Percentiles rank a stretch among this genome's conserved stretches.
Evolutionary conservation across 2,329 filamentous ascomycete genomes (phyloP).

Genomic region (Geosmithia putterillii): DNA sequence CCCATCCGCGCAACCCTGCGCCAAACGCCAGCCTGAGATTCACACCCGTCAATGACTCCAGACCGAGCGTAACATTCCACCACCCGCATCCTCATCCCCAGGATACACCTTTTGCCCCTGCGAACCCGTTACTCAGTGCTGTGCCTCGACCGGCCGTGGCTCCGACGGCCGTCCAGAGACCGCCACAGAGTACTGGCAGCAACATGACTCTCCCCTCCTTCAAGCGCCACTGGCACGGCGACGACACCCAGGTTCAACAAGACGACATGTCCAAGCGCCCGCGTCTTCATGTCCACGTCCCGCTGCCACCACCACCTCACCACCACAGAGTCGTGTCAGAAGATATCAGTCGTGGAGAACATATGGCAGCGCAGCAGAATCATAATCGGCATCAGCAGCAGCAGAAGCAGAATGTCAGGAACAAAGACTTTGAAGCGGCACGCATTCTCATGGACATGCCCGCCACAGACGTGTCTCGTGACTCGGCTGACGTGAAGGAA

Average conservation of each 20-base stretch:
- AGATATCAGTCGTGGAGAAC: neutral
- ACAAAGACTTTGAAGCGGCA: neutral
- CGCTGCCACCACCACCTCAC: neutral
- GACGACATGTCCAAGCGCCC: neutral
- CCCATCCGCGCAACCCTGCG: too few species aligned
- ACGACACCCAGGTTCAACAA: too few species aligned
- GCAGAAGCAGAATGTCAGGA: neutral
- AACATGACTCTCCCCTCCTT: neutral
- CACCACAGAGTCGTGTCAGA: neutral
- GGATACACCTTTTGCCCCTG: neutral
- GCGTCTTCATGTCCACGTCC: neutral
- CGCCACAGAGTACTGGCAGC: neutral
- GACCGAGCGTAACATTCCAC: too few species aligned
- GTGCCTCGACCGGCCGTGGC: neutral
- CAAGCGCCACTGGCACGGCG: neutral
- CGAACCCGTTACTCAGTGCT: neutral
- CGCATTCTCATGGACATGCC: neutral
- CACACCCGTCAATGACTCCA: neutral
- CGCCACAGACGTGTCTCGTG: too few species aligned
- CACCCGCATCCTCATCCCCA: neutral
- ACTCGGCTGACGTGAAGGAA: too few species aligned
- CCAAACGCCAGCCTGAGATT: neutral
- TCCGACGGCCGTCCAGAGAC: too few species aligned
- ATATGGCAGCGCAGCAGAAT: neutral
- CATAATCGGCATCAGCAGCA: neutral